Evolutionary conservation across 1,284 basidiomycete genomes (phyloP), one percentile per base, ranked within the genome.

Genomic region (Ceratobasidium sp.): DNA sequence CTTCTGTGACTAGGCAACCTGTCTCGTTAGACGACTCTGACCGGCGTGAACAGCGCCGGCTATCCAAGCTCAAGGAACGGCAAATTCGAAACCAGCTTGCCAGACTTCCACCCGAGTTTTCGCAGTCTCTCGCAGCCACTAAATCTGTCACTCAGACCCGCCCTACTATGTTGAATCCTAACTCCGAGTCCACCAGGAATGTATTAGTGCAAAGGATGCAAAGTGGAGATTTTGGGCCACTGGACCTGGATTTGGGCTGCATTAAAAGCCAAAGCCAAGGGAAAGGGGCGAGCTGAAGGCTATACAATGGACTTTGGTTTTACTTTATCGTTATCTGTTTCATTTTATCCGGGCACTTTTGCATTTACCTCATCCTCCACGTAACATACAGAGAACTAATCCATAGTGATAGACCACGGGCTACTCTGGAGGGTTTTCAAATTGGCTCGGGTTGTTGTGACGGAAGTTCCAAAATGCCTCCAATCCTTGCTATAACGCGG

Each of bases 381-480:
- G 20, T 5, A 38, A n/a, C 10, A 35, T 68, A 35, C 30, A 41
- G 5, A 52, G 46, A 68, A 68, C 8, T n/a, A 68, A 18, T n/a
- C 6, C 12, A 48, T 30, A 54, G 18, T 20, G 23, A 68, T 30
- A 50, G 7, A 20, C 48, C 30, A n/a, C 33, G 30, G 20, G 30
- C 68, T 70, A 55, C 35, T 70, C 68, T 23, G 68, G 68, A 23
- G 68, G 68, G 54, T 57, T 70, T 30, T 70, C 68, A 27, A 70
- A 70, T 20, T 55, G 27, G 1, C 27, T 54, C 7, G 68, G 68
- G 35, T 70, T 70, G n/a, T 70, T 70, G n/a, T 57, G 30, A 23
- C 68, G 68, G 68, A 70, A 70, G 41, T 44, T 57, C 68, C 54
- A 57, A 35, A 70, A 70, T 3, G 68, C 68, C 7, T 70, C 68